Percentiles rank a stretch among this genome's conserved stretches.
phyloP scores from a whole-genome alignment of 176 grass and related monocot species.

The Saccharum spontaneum region DNA sequence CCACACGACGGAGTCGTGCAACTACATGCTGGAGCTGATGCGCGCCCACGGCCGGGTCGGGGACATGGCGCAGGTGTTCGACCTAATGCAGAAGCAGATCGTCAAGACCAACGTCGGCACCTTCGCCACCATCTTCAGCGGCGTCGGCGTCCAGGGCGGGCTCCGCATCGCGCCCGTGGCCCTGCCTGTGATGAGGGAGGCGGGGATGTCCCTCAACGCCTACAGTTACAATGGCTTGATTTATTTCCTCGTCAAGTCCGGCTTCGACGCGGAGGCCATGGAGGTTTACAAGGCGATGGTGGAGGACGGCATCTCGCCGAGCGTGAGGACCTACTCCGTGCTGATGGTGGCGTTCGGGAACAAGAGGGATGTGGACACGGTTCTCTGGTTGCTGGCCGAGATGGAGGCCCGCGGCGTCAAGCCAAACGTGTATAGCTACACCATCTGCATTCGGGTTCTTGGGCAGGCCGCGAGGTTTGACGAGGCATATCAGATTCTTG shows the following conservation, averaged over 20 bases:
- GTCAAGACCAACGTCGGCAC: conserved; percentile 63
- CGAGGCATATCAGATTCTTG: conserved; percentile 55
- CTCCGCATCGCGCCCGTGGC: conserved; percentile 67
- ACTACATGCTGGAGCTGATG: conserved; percentile 96
- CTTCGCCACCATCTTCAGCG: conserved; percentile 68
- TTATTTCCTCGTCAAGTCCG: conserved; percentile 76
- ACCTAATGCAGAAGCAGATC: conserved; percentile 90
- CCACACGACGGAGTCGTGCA: conserved; percentile 84
- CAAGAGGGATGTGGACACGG: conserved; percentile 60
- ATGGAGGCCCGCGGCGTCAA: conserved; percentile 72
- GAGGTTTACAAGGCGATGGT: conserved; percentile 69
- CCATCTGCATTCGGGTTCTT: conserved; percentile 86
- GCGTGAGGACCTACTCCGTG: conserved; percentile 80
- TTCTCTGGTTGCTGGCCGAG: conserved; percentile 60
- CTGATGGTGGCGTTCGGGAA: conserved; percentile 81
- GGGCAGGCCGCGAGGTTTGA: conserved; percentile 62
- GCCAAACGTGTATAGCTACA: conserved; percentile 94
- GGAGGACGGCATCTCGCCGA: conserved; percentile 44
- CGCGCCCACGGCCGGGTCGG: conserved; percentile 49
- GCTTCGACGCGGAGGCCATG: conserved; percentile 59
- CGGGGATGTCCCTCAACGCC: conserved; percentile 55
- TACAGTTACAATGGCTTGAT: conserved; percentile 86
- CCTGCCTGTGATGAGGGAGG: conserved; percentile 60
- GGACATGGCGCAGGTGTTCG: conserved; percentile 87
- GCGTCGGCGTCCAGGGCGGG: conserved; percentile 54